phyloP scores from a whole-genome alignment of 768 basidiomycete species.

The Mycena metata region DNA sequence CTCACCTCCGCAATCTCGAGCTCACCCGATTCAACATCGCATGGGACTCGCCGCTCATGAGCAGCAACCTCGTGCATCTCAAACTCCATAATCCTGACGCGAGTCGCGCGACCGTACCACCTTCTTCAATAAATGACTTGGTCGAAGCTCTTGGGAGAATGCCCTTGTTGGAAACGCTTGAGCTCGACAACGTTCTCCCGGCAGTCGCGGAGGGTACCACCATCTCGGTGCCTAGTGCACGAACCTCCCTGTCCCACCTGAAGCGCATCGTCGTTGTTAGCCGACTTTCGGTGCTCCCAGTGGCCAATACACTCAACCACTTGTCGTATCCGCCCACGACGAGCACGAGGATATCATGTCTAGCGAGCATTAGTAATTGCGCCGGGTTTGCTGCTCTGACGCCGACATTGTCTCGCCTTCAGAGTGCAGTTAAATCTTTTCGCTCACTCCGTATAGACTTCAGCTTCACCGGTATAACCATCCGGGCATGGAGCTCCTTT shows the following conservation, averaged over 20 bases:
- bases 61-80: conserved; percentile 51
- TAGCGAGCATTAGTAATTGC: neutral
- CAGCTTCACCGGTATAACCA: conserved; percentile 5
- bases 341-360: conserved; percentile 20
- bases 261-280: conserved; percentile 37
- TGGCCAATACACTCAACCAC: conserved; percentile 43
- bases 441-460: conserved; percentile 16
- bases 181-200: conserved; percentile 53
- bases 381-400: conserved; percentile 13
- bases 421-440: conserved; percentile 4
- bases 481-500: conserved; percentile 29
- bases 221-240: conserved; percentile 22
- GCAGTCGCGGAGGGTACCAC: conserved; percentile 32
- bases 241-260: conserved; percentile 42
- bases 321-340: conserved; percentile 23
- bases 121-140: conserved; percentile 49
- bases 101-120: conserved; percentile 44
- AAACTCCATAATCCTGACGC: conserved; percentile 48
- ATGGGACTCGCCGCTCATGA: conserved; percentile 53
- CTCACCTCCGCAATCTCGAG: conserved; percentile 52
- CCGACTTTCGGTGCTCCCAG: conserved; percentile 40
- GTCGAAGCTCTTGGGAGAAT: conserved; percentile 50
- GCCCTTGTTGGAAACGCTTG: conserved; percentile 50
- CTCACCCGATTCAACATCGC: conserved; percentile 51
- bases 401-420: conserved; percentile 12